A percentile compares a stretch with the other conserved stretches of the same genome.
Evolutionary conservation across 208 protist genomes (phyloP).

Genomic region (Trypanosoma brucei): DNA sequence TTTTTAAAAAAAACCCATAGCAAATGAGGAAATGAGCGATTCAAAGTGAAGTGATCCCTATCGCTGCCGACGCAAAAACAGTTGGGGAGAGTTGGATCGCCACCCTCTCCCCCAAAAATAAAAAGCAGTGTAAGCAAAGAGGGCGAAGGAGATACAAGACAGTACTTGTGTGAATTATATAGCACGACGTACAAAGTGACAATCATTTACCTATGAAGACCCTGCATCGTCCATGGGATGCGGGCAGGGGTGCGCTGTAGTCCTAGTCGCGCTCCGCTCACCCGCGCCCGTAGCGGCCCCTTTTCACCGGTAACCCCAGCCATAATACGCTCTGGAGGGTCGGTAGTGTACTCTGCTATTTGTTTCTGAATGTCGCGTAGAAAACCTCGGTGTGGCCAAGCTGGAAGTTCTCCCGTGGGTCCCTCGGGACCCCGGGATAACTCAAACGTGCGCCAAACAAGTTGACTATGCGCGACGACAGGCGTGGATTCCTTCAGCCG

Average conservation of each 20-base stretch:
- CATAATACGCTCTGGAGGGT: slow-evolving; percentile 26
- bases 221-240: slow-evolving; percentile 61
- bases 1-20: too few relatives aligned
- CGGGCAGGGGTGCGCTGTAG: slow-evolving; percentile 55
- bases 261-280: slow-evolving; percentile 48
- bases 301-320: slow-evolving; percentile 36
- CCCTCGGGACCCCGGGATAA: slow-evolving; percentile 1
- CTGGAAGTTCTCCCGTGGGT: not conserved
- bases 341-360: slow-evolving; percentile 38
- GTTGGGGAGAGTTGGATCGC: too few relatives aligned
- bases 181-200: not conserved
- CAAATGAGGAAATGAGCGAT: too few relatives aligned
- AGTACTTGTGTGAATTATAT: not conserved
- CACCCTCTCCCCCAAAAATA: too few relatives aligned
- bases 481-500: slow-evolving; percentile 20
- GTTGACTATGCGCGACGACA: slow-evolving; percentile 45
- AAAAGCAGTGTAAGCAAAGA: too few relatives aligned
- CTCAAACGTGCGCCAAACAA: slow-evolving; percentile 39
- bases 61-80: too few relatives aligned
- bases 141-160: too few relatives aligned
- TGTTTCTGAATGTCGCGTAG: slow-evolving; percentile 50
- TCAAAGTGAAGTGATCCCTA: too few relatives aligned
- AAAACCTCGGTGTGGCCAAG: slow-evolving; percentile 38
- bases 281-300: slow-evolving; percentile 34
- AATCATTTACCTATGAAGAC: not conserved